phyloP scores from a whole-genome alignment of 371 early-diverging fungal genomes.

The Apophysomyces trapeziformis region DNA sequence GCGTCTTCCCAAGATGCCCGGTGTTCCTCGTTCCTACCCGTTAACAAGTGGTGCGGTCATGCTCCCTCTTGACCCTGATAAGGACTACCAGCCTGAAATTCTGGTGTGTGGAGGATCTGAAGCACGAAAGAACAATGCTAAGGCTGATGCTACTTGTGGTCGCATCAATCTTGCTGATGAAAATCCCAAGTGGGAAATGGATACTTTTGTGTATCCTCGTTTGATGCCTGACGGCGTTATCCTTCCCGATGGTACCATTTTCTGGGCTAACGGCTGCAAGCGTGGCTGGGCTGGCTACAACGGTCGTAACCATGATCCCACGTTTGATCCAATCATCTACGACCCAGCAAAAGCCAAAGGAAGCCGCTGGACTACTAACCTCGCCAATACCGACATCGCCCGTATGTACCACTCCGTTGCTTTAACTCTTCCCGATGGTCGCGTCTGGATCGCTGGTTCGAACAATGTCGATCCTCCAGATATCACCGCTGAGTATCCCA shows the following conservation, averaged over 20 bases:
- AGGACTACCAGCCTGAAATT: slow-evolving; percentile 62
- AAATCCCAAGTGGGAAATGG: slow-evolving; percentile 64
- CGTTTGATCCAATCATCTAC: slow-evolving; percentile 62
- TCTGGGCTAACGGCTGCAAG: slow-evolving; percentile 66
- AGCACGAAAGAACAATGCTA: slow-evolving; percentile 36
- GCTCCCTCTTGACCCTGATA: slow-evolving; percentile 62
- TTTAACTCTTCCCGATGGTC: slow-evolving; percentile 58
- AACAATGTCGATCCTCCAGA: slow-evolving; percentile 52
- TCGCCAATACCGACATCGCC: slow-evolving; percentile 62
- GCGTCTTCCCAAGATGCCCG: slow-evolving; percentile 58
- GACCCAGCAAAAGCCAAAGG: slow-evolving; percentile 48
- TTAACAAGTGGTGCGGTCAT: slow-evolving; percentile 62
- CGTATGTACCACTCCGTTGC: slow-evolving; percentile 75
- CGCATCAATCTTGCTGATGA: slow-evolving; percentile 55
- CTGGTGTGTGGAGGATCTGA: slow-evolving; percentile 67
- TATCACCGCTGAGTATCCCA: slow-evolving; percentile 52
- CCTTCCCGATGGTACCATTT: slow-evolving; percentile 61
- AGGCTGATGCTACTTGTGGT: slow-evolving; percentile 56
- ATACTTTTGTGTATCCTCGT: slow-evolving; percentile 58
- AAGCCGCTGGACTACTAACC: slow-evolving; percentile 44
- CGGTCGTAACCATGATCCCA: slow-evolving; percentile 55
- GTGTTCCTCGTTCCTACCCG: slow-evolving; percentile 65
- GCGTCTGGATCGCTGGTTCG: slow-evolving; percentile 56
- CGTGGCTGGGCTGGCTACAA: slow-evolving; percentile 67
- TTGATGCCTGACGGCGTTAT: slow-evolving; percentile 69